Percentiles rank a stretch among this genome's conserved stretches.
phyloP scores from a whole-genome alignment of 2,329 filamentous ascomycete genomes.

The Verticillium alfalfae region DNA sequence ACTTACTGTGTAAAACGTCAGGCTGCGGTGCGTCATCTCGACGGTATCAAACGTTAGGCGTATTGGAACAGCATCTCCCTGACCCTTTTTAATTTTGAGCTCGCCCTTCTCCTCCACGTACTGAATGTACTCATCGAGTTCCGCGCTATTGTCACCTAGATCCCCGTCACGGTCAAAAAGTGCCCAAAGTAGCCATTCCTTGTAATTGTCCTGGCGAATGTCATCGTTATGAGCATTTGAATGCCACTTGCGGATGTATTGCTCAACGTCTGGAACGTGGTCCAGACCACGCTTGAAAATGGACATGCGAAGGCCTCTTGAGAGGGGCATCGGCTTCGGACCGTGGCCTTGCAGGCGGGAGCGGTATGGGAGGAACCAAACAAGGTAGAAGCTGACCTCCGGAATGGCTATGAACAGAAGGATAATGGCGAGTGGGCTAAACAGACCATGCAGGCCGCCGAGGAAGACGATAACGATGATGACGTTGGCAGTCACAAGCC shows the following conservation, averaged over 20 bases:
- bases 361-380: conserved; percentile 36
- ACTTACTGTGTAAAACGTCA: conserved; percentile 56
- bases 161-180: conserved; percentile 49
- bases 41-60: conserved; percentile 63
- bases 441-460: conserved; percentile 13
- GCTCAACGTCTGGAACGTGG: conserved; percentile 47
- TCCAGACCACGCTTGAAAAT: conserved; percentile 53
- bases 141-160: conserved; percentile 28
- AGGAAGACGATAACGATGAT: conserved; percentile 12
- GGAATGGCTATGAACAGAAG: conserved; percentile 16
- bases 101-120: conserved; percentile 49
- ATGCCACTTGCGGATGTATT: conserved; percentile 62
- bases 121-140: conserved; percentile 42
- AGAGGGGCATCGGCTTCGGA: conserved; percentile 31
- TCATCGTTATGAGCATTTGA: conserved; percentile 51
- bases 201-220: conserved; percentile 60
- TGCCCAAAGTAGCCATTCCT: conserved; percentile 63
- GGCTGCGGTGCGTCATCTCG: conserved; percentile 52
- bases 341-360: conserved; percentile 29
- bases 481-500: conserved; percentile 12
- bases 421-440: conserved; percentile 15
- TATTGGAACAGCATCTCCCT: conserved; percentile 49
- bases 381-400: conserved; percentile 35
- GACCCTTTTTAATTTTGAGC: conserved; percentile 43
- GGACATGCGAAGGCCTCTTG: conserved; percentile 39